phyloP scores from a whole-genome alignment of 257 asterid species.

The Lycium barbarum region DNA sequence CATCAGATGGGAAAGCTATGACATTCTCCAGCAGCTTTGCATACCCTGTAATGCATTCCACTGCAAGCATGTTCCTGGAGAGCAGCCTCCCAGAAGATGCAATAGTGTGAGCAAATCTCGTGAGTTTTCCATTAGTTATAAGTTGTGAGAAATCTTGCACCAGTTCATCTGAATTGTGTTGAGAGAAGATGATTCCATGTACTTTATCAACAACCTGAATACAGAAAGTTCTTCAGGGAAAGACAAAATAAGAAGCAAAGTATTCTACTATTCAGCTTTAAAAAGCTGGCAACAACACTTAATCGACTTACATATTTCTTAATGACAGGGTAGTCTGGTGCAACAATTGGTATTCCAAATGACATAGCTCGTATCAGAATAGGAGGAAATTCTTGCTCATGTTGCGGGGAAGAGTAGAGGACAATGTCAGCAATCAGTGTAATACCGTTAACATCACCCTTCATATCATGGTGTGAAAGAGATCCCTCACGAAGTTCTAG shows the following conservation, averaged over 20 bases:
- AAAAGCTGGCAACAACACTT: slow-evolving; percentile 37
- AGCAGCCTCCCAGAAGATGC: slow-evolving; percentile 80
- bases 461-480: slow-evolving; percentile 73
- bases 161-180: slow-evolving; percentile 68
- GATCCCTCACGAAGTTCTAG: slow-evolving; percentile 79
- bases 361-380: slow-evolving; percentile 89
- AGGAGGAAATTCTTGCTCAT: slow-evolving; percentile 91
- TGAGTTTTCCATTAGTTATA: slow-evolving; percentile 66
- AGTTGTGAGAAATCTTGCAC: slow-evolving; percentile 68
- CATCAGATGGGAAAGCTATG: slow-evolving; percentile 90
- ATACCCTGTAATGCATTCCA: slow-evolving; percentile 69
- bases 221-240: slow-evolving; percentile 36
- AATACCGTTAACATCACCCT: slow-evolving; percentile 71
- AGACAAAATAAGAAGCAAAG: slow-evolving; percentile 24
- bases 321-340: slow-evolving; percentile 76
- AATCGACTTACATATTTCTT: slow-evolving; percentile 68
- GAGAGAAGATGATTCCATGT: slow-evolving; percentile 71
- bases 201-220: slow-evolving; percentile 84
- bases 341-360: slow-evolving; percentile 82
- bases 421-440: slow-evolving; percentile 90
- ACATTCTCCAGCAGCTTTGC: slow-evolving; percentile 77
- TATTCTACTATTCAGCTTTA: slow-evolving; percentile 9
- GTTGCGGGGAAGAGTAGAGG: slow-evolving; percentile 89
- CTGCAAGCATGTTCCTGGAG: slow-evolving; percentile 86
- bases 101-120: slow-evolving; percentile 69